phyloP scores from a whole-genome alignment of 129 eudicot species.

The Chrysanthemum lavandulifolium region DNA sequence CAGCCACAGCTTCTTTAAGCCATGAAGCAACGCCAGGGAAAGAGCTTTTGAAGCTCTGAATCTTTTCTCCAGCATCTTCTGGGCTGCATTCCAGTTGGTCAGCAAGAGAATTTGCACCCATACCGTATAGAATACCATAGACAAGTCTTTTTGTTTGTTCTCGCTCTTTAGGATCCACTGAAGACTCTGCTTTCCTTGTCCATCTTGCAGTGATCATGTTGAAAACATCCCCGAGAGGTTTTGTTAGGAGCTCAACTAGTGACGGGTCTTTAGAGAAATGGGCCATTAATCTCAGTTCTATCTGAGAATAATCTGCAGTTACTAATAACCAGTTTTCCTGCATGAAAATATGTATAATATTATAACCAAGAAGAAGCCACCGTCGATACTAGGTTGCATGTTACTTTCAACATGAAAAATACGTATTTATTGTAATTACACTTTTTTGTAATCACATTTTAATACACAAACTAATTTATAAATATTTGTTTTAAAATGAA shows the following conservation, averaged over 20 bases:
- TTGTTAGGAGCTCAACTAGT: constrained; percentile 70
- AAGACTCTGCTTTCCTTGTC: constrained; percentile 64
- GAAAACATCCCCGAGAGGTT: constrained; percentile 77
- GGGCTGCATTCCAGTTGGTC: constrained; percentile 89
- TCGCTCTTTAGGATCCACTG: constrained; percentile 66
- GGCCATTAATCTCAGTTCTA: constrained; percentile 94
- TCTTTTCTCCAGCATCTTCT: constrained; percentile 79
- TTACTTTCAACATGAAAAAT: background rate
- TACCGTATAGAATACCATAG: constrained; percentile 91
- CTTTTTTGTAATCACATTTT: too few species aligned
- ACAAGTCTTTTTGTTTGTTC: constrained; percentile 88
- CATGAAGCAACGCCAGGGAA: constrained; percentile 89
- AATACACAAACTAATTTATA: too few species aligned
- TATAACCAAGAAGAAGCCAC: constrained; percentile 15
- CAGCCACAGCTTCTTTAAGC: constrained; percentile 85
- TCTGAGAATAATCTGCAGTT: constrained; percentile 99
- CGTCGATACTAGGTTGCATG: background rate
- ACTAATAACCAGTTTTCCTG: constrained; percentile 93
- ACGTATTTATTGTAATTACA: too few species aligned
- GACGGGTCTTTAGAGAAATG: constrained; percentile 86
- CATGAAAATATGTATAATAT: constrained; percentile 13
- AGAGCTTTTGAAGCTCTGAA: constrained; percentile 73
- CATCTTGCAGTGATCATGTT: constrained; percentile 89
- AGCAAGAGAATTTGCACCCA: constrained; percentile 86
- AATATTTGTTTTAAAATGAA: background rate